Percentiles rank a stretch among this genome's conserved stretches.
Conservation (phyloP, 75 land plant species). For the Cupressus sempervirens region DNA sequence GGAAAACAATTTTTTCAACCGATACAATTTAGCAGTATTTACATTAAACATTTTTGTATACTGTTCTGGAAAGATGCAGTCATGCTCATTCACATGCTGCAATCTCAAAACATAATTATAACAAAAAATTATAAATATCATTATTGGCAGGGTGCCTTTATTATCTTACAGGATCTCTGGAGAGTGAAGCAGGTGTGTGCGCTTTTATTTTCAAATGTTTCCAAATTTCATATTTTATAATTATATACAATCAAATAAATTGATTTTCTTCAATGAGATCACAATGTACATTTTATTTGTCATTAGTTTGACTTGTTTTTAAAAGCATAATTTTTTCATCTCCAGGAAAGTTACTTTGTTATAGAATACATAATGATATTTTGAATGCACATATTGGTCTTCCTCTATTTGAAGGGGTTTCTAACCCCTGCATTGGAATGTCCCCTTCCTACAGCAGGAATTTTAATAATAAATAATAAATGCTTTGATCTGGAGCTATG, state of each 20-base stretch:
- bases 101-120: not conserved
- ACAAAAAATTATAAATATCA: not conserved
- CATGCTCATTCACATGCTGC: not conserved
- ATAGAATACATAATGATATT: not conserved
- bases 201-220: not conserved
- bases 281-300: not conserved
- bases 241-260: not conserved
- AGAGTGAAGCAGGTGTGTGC: constrained; percentile 49
- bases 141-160: constrained; percentile 51
- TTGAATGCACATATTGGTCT: not conserved
- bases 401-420: not conserved
- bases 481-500: too few species aligned
- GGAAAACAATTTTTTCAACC: not conserved
- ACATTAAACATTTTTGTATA: not conserved
- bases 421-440: not conserved
- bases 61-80: not conserved
- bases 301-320: not conserved
- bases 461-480: too few species aligned
- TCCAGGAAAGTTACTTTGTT: not conserved
- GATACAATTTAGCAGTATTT: not conserved
- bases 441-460: too few species aligned
- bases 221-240: not conserved
- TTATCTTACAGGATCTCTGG: constrained; percentile 65
- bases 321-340: not conserved
- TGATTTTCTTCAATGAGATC: not conserved